phyloP scores from a whole-genome alignment of 2,329 filamentous ascomycete species.

The Hypoxylon sp. region DNA sequence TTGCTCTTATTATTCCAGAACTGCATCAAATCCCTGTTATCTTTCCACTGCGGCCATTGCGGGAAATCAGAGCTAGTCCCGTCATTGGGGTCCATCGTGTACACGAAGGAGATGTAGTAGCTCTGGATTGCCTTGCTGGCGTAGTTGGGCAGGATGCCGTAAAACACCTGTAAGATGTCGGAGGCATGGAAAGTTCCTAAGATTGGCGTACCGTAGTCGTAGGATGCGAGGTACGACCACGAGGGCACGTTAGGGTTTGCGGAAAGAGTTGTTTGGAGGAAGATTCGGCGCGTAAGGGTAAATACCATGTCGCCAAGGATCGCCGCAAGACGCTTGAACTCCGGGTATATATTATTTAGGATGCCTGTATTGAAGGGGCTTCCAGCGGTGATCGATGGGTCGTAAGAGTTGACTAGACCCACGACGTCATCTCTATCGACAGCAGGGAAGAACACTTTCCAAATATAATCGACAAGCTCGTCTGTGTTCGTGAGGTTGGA shows the following conservation, averaged over 20 bases:
- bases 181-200: constrained; percentile 83
- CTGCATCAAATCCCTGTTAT: constrained; percentile 59
- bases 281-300: constrained; percentile 77
- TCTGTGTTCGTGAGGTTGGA: constrained; percentile 74
- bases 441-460: constrained; percentile 70
- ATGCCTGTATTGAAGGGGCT: constrained; percentile 79
- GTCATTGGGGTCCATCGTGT: constrained; percentile 78
- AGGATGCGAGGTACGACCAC: constrained; percentile 84
- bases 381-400: constrained; percentile 68
- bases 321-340: constrained; percentile 83
- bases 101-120: constrained; percentile 81
- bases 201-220: constrained; percentile 78
- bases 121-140: constrained; percentile 72
- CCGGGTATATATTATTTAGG: constrained; percentile 80
- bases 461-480: constrained; percentile 74
- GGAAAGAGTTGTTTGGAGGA: constrained; percentile 65
- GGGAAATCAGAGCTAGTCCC: constrained; percentile 57
- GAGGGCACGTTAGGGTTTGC: constrained; percentile 71
- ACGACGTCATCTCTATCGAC: constrained; percentile 67
- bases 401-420: constrained; percentile 74
- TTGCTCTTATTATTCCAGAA: constrained; percentile 44
- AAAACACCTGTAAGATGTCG: constrained; percentile 79
- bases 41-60: constrained; percentile 63
- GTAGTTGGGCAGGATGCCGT: constrained; percentile 73
- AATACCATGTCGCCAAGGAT: constrained; percentile 83